Base-by-base conservation (phyloP, 805 yeast species). In the Schizosaccharomyces japonicus region DNA sequence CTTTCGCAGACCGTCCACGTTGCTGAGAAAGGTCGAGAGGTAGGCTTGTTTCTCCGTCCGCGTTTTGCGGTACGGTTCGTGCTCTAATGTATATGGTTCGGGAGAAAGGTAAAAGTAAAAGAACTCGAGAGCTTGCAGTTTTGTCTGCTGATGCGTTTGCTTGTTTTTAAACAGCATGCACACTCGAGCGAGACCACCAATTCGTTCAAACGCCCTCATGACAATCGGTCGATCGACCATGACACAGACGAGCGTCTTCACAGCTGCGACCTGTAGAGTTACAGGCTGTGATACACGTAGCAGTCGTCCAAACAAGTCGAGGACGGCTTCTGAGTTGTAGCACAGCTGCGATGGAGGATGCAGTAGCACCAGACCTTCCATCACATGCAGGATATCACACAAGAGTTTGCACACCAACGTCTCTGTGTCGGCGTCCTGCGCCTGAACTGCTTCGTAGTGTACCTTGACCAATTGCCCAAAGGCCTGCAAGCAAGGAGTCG, bases 111-210 rank as follows among this genome's bases (percentile, higher is more conserved):
- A 73, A 53, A 73, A 70, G 30, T 73, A 65, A 47, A 73, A 58
- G 55, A 73, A 73, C 56, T 73, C 78, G 33, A 73, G 63, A 7
- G 69, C 63, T 54, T 72, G 72, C 52, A 72, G 69, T 51, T 70
- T 70, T 4, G 72, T 61, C 25, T 64, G 65, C 51, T 70, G 70
- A 48, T 63, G 54, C 13, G 56, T 50, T 23, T 52, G 27, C 32
- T 50, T 49, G 19, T 48, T 49, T 13, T 54, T 57, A 45, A 63
- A 53, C 5, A 61, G 34, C 7, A 52, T 49, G 50, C 74, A 70
- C 8, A 73, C 56, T 1, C 60, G 58, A 32, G 66, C 61, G 27
- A 73, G 69, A 0, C 78, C 78, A 5, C 60, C 55, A 48, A 66
- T 56, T 6, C 53, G 53, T 52, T 73, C 78, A 56, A 73, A 73